phyloP scores from a whole-genome alignment of 2,329 filamentous ascomycete genomes.

The Epichloe baconii region DNA sequence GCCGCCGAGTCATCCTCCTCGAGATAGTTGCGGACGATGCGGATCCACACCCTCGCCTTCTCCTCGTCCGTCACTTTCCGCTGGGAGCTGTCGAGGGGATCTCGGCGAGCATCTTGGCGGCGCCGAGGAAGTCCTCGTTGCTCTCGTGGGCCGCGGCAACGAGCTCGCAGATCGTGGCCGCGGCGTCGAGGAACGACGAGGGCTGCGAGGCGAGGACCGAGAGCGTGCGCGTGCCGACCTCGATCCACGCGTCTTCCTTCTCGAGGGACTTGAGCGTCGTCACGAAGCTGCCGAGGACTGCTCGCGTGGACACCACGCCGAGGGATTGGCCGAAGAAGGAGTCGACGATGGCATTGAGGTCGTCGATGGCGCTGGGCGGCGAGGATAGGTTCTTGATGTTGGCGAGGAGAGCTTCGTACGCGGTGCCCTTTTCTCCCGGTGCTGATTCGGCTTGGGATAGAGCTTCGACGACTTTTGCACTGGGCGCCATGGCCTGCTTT shows the following conservation, averaged over 20 bases:
- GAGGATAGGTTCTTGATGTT: constrained; percentile 29
- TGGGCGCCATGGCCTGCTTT: constrained; percentile 22
- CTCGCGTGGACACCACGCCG: constrained; percentile 63
- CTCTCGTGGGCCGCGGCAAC: constrained; percentile 73
- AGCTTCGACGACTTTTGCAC: constrained; percentile 28
- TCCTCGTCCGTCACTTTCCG: constrained; percentile 70
- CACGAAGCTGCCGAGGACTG: constrained; percentile 56
- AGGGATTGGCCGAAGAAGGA: constrained; percentile 55
- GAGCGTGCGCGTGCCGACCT: constrained; percentile 63
- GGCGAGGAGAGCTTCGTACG: constrained; percentile 33
- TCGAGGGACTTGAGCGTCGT: constrained; percentile 46
- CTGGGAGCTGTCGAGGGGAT: constrained; percentile 83
- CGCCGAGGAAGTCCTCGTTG: constrained; percentile 66
- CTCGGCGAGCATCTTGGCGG: constrained; percentile 65
- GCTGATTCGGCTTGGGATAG: constrained; percentile 27
- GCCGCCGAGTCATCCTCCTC: constrained; percentile 83
- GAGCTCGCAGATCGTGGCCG: constrained; percentile 64
- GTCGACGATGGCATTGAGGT: constrained; percentile 56
- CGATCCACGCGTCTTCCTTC: constrained; percentile 55
- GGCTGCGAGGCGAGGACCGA: constrained; percentile 47
- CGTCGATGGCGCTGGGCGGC: constrained; percentile 27
- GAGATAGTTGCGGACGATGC: constrained; percentile 86
- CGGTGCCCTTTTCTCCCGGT: constrained; percentile 28
- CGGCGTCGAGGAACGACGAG: constrained; percentile 70
- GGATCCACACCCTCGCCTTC: constrained; percentile 77